These are phyloP conservation scores for Cinnamomum chago DNA, from an alignment of 164 flowering plant genomes.

Conservation along the genomic window DNA sequence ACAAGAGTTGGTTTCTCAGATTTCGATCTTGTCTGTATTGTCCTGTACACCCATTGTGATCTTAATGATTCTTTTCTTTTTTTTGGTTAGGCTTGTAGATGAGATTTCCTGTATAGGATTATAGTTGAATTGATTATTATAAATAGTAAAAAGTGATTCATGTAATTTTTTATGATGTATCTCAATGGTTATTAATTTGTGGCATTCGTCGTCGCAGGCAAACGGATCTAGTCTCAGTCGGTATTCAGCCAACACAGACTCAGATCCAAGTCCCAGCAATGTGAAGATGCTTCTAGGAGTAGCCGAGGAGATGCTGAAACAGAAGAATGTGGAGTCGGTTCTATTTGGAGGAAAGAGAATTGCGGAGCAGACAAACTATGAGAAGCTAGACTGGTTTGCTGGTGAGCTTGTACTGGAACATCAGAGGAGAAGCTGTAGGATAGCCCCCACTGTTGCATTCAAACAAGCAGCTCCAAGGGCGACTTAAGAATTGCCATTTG, in stretches of 20 bases:
- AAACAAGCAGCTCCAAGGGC: slow-evolving; percentile 62
- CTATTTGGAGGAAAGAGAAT: slow-evolving; percentile 81
- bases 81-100: too few species aligned
- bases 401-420: slow-evolving; percentile 85
- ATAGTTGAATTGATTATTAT: too few species aligned
- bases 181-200: too few species aligned
- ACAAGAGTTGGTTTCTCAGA: too few species aligned
- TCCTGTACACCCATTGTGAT: too few species aligned
- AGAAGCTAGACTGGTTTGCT: slow-evolving; percentile 91
- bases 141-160: too few species aligned
- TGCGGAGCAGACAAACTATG: slow-evolving; percentile 65
- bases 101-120: too few species aligned
- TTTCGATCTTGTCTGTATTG: too few species aligned
- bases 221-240: slow-evolving; percentile 55
- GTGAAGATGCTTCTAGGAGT: slow-evolving; percentile 55
- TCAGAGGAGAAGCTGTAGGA: slow-evolving; percentile 91
- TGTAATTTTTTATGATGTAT: too few species aligned
- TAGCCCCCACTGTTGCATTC: slow-evolving; percentile 97
- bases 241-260: slow-evolving; percentile 55
- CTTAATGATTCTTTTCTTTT: too few species aligned
- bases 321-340: slow-evolving; percentile 86
- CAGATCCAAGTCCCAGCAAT: slow-evolving; percentile 59
- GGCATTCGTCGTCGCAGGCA: slow-evolving; percentile 44
- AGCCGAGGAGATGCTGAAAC: slow-evolving; percentile 85
- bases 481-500: slow-evolving; percentile 2